Evolutionary conservation across 2,329 filamentous ascomycete genomes (phyloP).

Genomic region (Stachybotrys elegans): DNA sequence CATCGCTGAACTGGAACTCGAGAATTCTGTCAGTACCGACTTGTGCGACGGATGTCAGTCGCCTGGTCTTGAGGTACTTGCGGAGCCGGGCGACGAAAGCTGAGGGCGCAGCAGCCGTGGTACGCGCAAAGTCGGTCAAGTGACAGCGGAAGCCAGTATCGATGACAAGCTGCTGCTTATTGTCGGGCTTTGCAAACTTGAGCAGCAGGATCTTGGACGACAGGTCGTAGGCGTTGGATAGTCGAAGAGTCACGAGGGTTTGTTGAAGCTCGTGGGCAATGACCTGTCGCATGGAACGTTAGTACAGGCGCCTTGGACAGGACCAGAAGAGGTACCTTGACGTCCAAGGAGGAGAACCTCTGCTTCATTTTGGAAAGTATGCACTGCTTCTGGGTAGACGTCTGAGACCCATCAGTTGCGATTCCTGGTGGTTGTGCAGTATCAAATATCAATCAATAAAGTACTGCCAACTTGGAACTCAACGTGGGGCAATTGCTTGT

Average conservation of each 20-base stretch:
- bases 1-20: slow-evolving; percentile 89
- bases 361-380: slow-evolving; percentile 60
- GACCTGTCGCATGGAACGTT: slow-evolving; percentile 51
- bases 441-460: too few species aligned
- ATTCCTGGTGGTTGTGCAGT: too few species aligned
- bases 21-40: slow-evolving; percentile 92
- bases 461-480: too few species aligned
- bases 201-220: slow-evolving; percentile 92
- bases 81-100: slow-evolving; percentile 79
- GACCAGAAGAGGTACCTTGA: slow-evolving; percentile 47
- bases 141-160: slow-evolving; percentile 97
- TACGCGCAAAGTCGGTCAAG: slow-evolving; percentile 82
- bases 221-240: slow-evolving; percentile 94
- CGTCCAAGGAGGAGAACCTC: slow-evolving; percentile 72
- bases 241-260: slow-evolving; percentile 69
- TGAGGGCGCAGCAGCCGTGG: slow-evolving; percentile 79
- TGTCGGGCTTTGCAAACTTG: slow-evolving; percentile 87
- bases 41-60: slow-evolving; percentile 76
- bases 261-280: slow-evolving; percentile 88
- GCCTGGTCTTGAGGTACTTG: slow-evolving; percentile 81
- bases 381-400: slow-evolving; percentile 3
- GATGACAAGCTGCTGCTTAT: slow-evolving; percentile 84
- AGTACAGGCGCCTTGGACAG: background rate
- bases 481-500: too few species aligned
- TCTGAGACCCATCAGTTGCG: too few species aligned